Conservation (phyloP, 768 basidiomycete species). For the Obba rivulosa region DNA sequence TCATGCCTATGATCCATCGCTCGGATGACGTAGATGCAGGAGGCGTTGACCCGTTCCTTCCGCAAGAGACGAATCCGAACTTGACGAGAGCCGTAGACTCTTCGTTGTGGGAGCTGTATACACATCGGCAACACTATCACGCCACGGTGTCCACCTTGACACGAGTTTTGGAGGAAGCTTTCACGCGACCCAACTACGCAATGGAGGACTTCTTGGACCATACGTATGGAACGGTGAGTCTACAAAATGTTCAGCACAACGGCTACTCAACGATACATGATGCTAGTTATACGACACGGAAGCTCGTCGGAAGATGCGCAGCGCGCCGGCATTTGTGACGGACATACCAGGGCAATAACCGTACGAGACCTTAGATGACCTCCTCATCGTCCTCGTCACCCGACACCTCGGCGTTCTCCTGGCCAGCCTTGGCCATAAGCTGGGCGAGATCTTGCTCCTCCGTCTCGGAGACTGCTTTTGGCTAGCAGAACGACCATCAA, state of each 20-base stretch:
- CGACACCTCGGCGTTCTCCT: conserved; percentile 94
- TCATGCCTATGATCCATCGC: conserved; percentile 92
- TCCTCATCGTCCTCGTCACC: conserved; percentile 90
- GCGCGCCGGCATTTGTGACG: not conserved
- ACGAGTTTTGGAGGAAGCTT: conserved; percentile 83
- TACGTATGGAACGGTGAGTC: conserved; percentile 73
- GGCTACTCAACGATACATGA: not conserved
- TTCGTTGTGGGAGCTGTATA: conserved; percentile 88
- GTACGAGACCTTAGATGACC: conserved; percentile 13
- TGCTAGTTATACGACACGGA: conserved; percentile 1
- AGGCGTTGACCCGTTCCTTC: conserved; percentile 63
- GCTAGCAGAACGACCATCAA: conserved; percentile 41
- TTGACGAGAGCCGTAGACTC: conserved; percentile 77
- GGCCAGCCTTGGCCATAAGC: conserved; percentile 91
- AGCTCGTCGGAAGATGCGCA: not conserved
- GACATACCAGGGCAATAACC: not conserved
- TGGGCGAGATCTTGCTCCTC: conserved; percentile 97
- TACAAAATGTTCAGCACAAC: not conserved
- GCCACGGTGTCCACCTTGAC: conserved; percentile 81
- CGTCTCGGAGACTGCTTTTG: conserved; percentile 95
- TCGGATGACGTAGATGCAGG: conserved; percentile 24
- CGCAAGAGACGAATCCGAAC: conserved; percentile 64
- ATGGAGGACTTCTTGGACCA: conserved; percentile 98
- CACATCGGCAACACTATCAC: conserved; percentile 80
- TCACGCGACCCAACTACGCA: conserved; percentile 87